Conservation (phyloP, 148 eudicot species). For the Camellia japonica region DNA sequence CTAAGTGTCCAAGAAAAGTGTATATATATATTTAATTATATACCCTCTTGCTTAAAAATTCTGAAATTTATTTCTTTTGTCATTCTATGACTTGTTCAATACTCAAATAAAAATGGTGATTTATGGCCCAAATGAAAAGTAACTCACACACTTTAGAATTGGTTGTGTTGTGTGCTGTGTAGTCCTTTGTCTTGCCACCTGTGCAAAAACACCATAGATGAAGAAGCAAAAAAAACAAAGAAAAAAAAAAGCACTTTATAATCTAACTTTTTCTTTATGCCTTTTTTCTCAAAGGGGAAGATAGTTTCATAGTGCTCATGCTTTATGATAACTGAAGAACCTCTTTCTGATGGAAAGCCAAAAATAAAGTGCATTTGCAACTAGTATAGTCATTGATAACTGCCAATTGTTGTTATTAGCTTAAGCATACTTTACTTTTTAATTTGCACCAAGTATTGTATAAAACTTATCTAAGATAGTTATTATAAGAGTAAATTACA, state of each 20-base stretch:
- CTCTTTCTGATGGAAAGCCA: not conserved
- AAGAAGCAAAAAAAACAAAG: not conserved
- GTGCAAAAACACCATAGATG: not conserved
- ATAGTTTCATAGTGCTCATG: not conserved
- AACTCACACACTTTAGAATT: not conserved
- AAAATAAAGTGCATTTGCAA: not conserved
- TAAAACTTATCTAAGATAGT: too few species aligned
- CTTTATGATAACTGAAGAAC: not conserved
- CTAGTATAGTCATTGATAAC: not conserved
- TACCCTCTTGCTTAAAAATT: not conserved
- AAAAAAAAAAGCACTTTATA: not conserved
- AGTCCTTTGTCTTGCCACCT: slow-evolving; percentile 3
- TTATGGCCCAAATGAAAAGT: slow-evolving; percentile 7
- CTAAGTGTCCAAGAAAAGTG: too few species aligned
- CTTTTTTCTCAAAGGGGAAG: not conserved
- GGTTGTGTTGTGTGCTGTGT: not conserved
- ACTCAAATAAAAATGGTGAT: not conserved
- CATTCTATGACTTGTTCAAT: not conserved
- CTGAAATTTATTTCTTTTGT: not conserved
- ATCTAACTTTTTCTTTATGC: not conserved
- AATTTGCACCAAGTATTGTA: too few species aligned
- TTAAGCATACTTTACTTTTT: too few species aligned
- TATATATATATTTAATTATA: not conserved
- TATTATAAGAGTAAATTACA: too few species aligned
- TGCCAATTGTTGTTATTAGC: not conserved